Conservation (phyloP, 2,329 filamentous ascomycete species). For the Aspergillus hiratsukae region DNA sequence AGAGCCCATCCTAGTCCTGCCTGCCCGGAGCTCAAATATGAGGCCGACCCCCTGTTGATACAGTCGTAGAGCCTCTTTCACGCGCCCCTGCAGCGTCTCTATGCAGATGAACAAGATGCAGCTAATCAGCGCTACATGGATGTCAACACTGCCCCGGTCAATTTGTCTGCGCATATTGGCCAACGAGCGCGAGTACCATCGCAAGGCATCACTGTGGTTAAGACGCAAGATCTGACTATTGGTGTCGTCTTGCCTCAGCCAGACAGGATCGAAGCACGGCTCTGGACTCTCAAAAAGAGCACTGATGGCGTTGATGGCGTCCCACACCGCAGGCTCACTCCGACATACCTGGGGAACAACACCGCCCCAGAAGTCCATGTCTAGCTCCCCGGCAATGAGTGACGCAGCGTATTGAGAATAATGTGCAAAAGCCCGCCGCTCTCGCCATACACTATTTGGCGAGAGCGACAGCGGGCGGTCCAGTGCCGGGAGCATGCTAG, state of each 20-base stretch:
- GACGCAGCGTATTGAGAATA: slow-evolving; percentile 30
- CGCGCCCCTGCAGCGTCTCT: slow-evolving; percentile 24
- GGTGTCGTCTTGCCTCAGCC: background rate
- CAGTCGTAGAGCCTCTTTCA: slow-evolving; percentile 24
- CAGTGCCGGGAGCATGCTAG: background rate
- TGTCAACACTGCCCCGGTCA: slow-evolving; percentile 19
- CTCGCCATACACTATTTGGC: slow-evolving; percentile 23
- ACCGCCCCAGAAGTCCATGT: slow-evolving; percentile 30
- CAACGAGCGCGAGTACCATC: slow-evolving; percentile 30
- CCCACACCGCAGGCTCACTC: slow-evolving; percentile 31
- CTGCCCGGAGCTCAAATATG: slow-evolving; percentile 17
- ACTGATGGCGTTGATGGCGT: slow-evolving; percentile 33
- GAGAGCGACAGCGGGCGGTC: slow-evolving; percentile 12
- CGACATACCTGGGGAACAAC: slow-evolving; percentile 31
- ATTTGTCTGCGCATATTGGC: slow-evolving; percentile 23
- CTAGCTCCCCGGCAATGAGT: slow-evolving; percentile 27
- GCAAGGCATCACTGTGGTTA: slow-evolving; percentile 23
- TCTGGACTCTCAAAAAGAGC: slow-evolving; percentile 29
- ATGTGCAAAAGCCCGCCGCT: slow-evolving; percentile 34
- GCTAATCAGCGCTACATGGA: slow-evolving; percentile 27
- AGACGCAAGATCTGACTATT: slow-evolving; percentile 6
- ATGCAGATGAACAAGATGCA: slow-evolving; percentile 33
- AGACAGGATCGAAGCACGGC: slow-evolving; percentile 8
- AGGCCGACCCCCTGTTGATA: slow-evolving; percentile 27
- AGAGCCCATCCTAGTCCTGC: slow-evolving; percentile 3